Base-by-base conservation (phyloP, 495 filamentous ascomycete genomes). In the Gamarada debralockiae region DNA sequence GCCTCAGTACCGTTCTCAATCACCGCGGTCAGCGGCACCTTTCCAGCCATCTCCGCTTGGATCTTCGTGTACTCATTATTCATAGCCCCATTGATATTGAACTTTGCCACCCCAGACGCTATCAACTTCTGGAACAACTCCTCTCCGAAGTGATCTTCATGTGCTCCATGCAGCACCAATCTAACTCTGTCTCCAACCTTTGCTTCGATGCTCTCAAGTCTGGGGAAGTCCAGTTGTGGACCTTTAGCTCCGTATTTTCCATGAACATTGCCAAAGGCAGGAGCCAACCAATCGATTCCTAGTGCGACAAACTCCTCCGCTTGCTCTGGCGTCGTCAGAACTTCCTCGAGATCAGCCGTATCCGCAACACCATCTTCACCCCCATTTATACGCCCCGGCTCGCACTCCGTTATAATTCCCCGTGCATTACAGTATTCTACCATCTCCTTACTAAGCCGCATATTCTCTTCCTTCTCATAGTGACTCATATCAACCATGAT, bases 231-330 rank as follows among this genome's bases (percentile, higher is more conserved):
- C 27, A 29, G 10, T 29, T 29, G 27, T 4, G 27, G 27, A 10
- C 27, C 27, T 29, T 29, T 29, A 4, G 27, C 5, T 29, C 27
- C 27, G 10, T 87, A 87, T 48, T 77, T 76, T 1, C 84, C 84
- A 72, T 87, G 84, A 31, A 87, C 79, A 58, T 87, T 87, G 0
- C 84, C 84, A 70, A 87, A 87, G 8, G 82, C 81, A 2, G 84
- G 84, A 23, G 84, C 84, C 20, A 86, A 64, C 76, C 79, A 84
- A 60, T 85, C 78, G 58, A 86, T 84, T 2, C 83, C 82, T 15
- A 81, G 82, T 31, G 71, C 72, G 0, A 82, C 79, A 65, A 86
- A 87, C 58, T 78, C 72, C 56, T 68, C 64, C 49, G 79, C 82
- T 61, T 86, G 78, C 65, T 83, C 82, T 0, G 75, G 71, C 0